Conservation (phyloP, 345 rosid species). For the Sisymbrium altissimum region DNA sequence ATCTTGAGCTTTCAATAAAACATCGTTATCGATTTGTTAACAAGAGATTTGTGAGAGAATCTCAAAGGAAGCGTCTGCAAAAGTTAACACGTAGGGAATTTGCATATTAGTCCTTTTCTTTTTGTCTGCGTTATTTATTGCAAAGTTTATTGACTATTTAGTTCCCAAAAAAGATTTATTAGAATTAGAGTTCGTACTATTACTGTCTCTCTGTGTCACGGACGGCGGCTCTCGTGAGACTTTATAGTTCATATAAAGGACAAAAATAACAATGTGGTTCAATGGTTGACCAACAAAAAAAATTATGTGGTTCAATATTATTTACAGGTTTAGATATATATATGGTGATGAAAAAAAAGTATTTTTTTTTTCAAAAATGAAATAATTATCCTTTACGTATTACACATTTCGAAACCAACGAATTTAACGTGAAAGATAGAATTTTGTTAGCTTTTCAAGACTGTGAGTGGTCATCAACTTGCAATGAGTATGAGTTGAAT, state of each 20-base stretch:
- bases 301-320: neutral
- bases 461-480: neutral
- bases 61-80: neutral
- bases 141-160: conserved; percentile 12
- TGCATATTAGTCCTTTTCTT: neutral
- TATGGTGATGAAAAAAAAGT: neutral
- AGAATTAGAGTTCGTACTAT: conserved; percentile 20
- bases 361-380: neutral
- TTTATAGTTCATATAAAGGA: neutral
- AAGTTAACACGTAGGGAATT: neutral
- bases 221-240: conserved; percentile 27
- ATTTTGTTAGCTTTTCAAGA: neutral
- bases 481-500: neutral
- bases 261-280: neutral
- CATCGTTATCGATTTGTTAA: conserved; percentile 9
- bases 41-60: conserved; percentile 7
- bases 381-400: neutral
- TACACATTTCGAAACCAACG: neutral
- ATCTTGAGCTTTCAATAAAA: neutral
- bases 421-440: neutral
- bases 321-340: neutral
- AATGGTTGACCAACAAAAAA: neutral
- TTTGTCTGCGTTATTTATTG: conserved; percentile 7
- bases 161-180: conserved; percentile 10
- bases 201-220: conserved; percentile 23